Conservation (phyloP, 2,329 filamentous ascomycete species). For the Aspergillus carbonarius region DNA sequence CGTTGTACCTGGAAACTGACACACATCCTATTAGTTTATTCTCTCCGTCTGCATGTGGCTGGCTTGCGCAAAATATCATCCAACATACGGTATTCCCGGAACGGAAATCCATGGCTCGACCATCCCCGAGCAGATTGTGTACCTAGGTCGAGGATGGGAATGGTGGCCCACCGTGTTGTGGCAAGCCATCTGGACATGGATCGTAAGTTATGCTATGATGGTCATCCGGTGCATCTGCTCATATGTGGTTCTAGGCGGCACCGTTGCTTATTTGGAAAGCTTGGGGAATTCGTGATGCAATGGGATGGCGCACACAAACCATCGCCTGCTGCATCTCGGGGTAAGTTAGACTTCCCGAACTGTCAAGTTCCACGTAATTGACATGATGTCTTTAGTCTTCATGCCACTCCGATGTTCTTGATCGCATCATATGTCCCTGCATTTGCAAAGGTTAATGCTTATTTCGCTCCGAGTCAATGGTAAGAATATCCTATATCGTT, state of each 20-base stretch:
- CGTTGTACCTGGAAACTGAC: not conserved
- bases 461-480: conserved; percentile 64
- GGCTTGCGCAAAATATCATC: conserved; percentile 65
- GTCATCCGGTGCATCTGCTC: not conserved
- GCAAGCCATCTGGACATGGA: conserved; percentile 24
- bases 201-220: conserved; percentile 3
- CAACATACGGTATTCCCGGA: conserved; percentile 48
- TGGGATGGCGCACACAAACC: conserved; percentile 66
- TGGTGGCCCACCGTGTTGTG: conserved; percentile 51
- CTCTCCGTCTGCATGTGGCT: conserved; percentile 62
- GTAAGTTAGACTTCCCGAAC: conserved; percentile 21
- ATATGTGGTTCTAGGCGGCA: not conserved
- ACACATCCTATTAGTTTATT: conserved; percentile 52
- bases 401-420: conserved; percentile 67
- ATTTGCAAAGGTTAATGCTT: conserved; percentile 54
- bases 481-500: conserved; percentile 34
- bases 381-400: conserved; percentile 49
- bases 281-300: conserved; percentile 61
- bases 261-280: conserved; percentile 57
- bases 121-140: conserved; percentile 44
- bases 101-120: conserved; percentile 51
- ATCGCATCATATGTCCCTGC: conserved; percentile 54
- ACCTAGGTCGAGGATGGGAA: conserved; percentile 57
- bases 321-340: conserved; percentile 50
- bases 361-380: too few species aligned